Percentiles rank a stretch among this genome's conserved stretches.
These are phyloP conservation scores for Fusarium napiforme DNA, from an alignment of 2,329 filamentous ascomycete genomes.

Conservation along the genomic window DNA sequence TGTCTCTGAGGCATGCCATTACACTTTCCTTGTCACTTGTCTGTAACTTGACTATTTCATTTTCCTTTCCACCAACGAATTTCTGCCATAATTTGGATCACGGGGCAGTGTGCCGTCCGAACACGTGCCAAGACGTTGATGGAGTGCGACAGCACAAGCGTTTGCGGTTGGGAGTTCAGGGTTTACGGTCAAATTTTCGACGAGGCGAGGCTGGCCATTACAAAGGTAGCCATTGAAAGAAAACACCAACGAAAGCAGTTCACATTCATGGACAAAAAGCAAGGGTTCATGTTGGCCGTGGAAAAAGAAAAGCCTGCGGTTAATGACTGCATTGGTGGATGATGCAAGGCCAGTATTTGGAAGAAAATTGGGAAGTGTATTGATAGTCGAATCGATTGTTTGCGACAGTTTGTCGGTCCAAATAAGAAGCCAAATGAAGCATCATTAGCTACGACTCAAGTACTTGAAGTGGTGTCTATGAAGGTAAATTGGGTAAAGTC, in stretches of 20 bases:
- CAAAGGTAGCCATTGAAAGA: conserved; percentile 14
- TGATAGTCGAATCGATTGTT: conserved; percentile 28
- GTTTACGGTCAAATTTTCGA: conserved; percentile 34
- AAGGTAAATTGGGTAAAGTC: neutral
- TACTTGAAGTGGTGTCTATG: neutral
- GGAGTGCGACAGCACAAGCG: conserved; percentile 41
- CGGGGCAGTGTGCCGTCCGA: conserved; percentile 32
- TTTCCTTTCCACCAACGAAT: conserved; percentile 35
- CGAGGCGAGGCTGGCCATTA: conserved; percentile 17
- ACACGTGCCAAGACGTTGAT: conserved; percentile 26
- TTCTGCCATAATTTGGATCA: conserved; percentile 38
- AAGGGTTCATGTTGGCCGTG: conserved; percentile 20
- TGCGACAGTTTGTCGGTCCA: conserved; percentile 11
- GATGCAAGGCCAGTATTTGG: conserved; percentile 5
- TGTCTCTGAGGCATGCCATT: conserved; percentile 8
- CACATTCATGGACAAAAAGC: conserved; percentile 32
- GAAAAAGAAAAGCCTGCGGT: conserved; percentile 11
- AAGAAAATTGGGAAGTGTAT: conserved; percentile 25
- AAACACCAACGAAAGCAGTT: conserved; percentile 22
- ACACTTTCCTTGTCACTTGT: conserved; percentile 26
- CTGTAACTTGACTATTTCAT: conserved; percentile 34
- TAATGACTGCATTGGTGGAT: conserved; percentile 3
- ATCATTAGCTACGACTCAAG: conserved; percentile 10
- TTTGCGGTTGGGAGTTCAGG: conserved; percentile 45
- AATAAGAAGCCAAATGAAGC: conserved; percentile 25